phyloP scores from a whole-genome alignment of 2,329 filamentous ascomycete genomes.

The Neofusicoccum kwambonambiense region DNA sequence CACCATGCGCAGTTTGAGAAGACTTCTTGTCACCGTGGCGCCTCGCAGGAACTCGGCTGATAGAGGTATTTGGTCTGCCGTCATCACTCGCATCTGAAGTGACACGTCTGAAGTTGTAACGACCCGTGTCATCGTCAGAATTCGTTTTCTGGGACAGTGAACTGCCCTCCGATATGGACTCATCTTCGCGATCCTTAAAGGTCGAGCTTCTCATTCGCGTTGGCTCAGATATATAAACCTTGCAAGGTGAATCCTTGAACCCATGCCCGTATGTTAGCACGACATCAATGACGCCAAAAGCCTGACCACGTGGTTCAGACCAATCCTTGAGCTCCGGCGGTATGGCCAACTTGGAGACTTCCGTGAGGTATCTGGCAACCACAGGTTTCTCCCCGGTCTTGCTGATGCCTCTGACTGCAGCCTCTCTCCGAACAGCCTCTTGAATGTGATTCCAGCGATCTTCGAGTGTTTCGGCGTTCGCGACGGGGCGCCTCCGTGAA shows the following conservation, averaged over 20 bases:
- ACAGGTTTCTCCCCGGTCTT: slow-evolving; percentile 32
- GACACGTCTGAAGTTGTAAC: not conserved
- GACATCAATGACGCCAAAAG: slow-evolving; percentile 41
- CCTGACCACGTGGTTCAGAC: slow-evolving; percentile 30
- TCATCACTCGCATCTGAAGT: not conserved
- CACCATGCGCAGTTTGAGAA: not conserved
- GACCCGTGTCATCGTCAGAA: no score
- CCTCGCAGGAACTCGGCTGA: not conserved
- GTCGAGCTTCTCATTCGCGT: not conserved
- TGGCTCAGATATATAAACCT: not conserved
- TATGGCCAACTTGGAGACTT: slow-evolving; percentile 38
- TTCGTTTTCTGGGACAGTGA: no score
- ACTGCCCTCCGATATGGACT: not conserved
- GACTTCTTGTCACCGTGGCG: not conserved
- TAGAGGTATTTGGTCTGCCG: not conserved
- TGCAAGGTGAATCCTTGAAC: slow-evolving; percentile 1
- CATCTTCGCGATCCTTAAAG: not conserved
- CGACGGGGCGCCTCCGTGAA: slow-evolving; percentile 18
- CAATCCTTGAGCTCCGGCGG: slow-evolving; percentile 33
- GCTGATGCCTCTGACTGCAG: slow-evolving; percentile 34
- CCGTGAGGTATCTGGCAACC: slow-evolving; percentile 39
- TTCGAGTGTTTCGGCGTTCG: slow-evolving; percentile 15
- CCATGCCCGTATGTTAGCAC: slow-evolving; percentile 22
- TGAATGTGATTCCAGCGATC: slow-evolving; percentile 39
- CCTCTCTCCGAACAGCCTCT: slow-evolving; percentile 33